Conservation (phyloP, 306 rosid genomes). For the Ormosia emarginata region DNA sequence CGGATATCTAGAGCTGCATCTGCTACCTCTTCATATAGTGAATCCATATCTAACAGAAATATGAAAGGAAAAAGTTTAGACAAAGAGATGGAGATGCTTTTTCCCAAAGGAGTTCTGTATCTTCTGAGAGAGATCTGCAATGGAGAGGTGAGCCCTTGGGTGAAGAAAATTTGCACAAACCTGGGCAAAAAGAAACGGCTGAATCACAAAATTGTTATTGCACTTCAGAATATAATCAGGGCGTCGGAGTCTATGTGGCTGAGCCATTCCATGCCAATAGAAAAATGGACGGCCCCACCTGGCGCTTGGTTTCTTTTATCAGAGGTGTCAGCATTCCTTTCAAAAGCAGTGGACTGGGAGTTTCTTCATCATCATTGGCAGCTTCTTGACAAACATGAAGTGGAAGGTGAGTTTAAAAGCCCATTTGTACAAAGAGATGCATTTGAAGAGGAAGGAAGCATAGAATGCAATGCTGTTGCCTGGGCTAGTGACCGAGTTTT, state of each 20-base stretch:
- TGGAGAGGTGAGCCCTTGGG: slow-evolving; percentile 88
- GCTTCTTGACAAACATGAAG: slow-evolving; percentile 72
- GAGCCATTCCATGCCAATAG: slow-evolving; percentile 64
- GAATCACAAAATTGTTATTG: slow-evolving; percentile 47
- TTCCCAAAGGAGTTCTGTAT: slow-evolving; percentile 53
- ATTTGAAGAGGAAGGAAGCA: slow-evolving; percentile 39
- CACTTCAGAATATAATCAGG: slow-evolving; percentile 73
- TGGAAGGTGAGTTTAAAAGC: slow-evolving; percentile 37
- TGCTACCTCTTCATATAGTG: slow-evolving; percentile 25
- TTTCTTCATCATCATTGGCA: slow-evolving; percentile 94
- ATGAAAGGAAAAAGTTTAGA: slow-evolving; percentile 33
- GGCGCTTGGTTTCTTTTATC: slow-evolving; percentile 97
- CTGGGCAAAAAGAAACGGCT: slow-evolving; percentile 76
- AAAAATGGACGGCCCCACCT: slow-evolving; percentile 88
- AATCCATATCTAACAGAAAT: not conserved
- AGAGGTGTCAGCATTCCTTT: slow-evolving; percentile 78
- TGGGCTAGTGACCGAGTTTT: slow-evolving; percentile 94
- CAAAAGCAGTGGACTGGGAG: slow-evolving; percentile 82
- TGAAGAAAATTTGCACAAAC: slow-evolving; percentile 80
- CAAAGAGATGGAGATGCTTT: slow-evolving; percentile 41
- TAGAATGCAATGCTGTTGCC: slow-evolving; percentile 57
- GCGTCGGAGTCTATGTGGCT: slow-evolving; percentile 82
- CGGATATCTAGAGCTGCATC: slow-evolving; percentile 55
- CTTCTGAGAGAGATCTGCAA: slow-evolving; percentile 67
- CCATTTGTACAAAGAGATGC: slow-evolving; percentile 42